These are phyloP conservation scores for Priceomyces carsonii DNA, from an alignment of 805 yeast genomes.

Conservation along the genomic window DNA sequence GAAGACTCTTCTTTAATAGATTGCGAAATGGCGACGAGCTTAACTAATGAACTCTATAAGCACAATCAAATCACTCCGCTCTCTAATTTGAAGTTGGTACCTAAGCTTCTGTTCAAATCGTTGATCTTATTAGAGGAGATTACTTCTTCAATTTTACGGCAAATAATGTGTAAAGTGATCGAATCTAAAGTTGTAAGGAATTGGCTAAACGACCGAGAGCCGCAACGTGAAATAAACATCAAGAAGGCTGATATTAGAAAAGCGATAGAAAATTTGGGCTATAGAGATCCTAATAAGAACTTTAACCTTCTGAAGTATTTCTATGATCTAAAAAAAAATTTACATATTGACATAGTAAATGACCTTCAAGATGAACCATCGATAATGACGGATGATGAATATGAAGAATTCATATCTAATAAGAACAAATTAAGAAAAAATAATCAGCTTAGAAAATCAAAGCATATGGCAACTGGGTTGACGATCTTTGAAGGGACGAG, in stretches of 20 bases:
- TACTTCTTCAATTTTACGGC: constrained; percentile 13
- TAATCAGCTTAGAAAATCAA: constrained; percentile 7
- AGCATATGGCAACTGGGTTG: constrained; percentile 3
- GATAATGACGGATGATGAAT: constrained; percentile 2
- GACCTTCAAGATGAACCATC: constrained; percentile 3
- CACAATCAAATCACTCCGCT: constrained; percentile 8
- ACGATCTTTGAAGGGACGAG: background rate
- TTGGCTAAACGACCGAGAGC: constrained; percentile 7
- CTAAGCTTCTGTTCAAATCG: constrained; percentile 13
- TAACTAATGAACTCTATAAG: constrained; percentile 7
- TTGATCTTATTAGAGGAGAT: constrained; percentile 21
- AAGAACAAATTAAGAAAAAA: constrained; percentile 6
- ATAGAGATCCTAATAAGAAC: background rate
- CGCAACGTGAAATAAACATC: background rate
- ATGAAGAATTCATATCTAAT: constrained; percentile 3
- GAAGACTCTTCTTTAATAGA: constrained; percentile 5
- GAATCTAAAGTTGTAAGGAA: constrained; percentile 10
- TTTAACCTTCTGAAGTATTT: constrained; percentile 5
- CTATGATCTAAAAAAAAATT: constrained; percentile 1
- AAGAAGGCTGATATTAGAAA: constrained; percentile 12
- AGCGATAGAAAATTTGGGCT: constrained; percentile 8
- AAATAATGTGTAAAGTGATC: constrained; percentile 15
- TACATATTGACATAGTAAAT: constrained; percentile 2
- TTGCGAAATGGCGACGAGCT: constrained; percentile 4
- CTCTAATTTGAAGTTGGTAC: constrained; percentile 7